Evolutionary conservation across 345 rosid genomes (phyloP).

Genomic region (Citrus hindsii): DNA sequence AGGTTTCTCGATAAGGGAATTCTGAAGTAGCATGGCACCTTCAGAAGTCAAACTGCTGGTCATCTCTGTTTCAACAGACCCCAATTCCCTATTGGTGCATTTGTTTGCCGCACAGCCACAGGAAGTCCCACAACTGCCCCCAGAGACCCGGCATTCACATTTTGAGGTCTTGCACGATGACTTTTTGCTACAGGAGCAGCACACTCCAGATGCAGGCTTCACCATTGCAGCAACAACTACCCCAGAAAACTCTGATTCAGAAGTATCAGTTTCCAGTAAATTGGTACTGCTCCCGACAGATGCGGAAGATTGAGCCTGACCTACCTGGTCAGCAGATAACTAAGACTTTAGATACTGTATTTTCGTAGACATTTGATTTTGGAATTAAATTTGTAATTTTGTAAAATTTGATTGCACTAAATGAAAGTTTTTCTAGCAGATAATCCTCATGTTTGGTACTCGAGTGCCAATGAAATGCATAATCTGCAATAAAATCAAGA

Average conservation of each 20-base stretch:
- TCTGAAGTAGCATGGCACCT: constrained; percentile 28
- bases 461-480: neutral
- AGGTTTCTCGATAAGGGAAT: constrained; percentile 28
- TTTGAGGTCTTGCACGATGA: constrained; percentile 77
- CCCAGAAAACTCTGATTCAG: constrained; percentile 40
- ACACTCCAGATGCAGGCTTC: constrained; percentile 30
- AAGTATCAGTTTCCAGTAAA: constrained; percentile 26
- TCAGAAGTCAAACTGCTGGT: constrained; percentile 24
- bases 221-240: constrained; percentile 19
- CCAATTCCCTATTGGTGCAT: constrained; percentile 61
- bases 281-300: constrained; percentile 35
- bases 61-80: constrained; percentile 25
- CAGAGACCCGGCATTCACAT: constrained; percentile 68
- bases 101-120: constrained; percentile 64
- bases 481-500: neutral
- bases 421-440: neutral
- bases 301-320: constrained; percentile 34
- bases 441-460: neutral
- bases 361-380: neutral
- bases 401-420: no score
- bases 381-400: neutral
- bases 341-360: constrained; percentile 12
- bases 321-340: constrained; percentile 33
- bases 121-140: constrained; percentile 60
- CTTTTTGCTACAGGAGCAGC: constrained; percentile 77